Conservation (phyloP, 1,284 basidiomycete species). For the Leucoagaricus sp. region DNA sequence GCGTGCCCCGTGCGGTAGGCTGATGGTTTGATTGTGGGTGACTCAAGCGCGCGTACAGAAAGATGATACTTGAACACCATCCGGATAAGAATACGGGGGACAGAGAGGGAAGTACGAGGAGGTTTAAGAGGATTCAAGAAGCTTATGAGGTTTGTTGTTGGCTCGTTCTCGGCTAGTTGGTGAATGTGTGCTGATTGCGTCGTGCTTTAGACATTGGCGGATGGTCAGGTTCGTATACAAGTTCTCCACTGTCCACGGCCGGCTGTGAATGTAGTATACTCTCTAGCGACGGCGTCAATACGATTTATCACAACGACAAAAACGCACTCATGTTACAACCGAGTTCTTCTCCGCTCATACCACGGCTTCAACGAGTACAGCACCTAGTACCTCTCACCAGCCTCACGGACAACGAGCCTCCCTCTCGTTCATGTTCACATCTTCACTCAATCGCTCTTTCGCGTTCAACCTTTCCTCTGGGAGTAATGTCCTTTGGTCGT, state of each 20-base stretch:
- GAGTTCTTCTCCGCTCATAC: not conserved
- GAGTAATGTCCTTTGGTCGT: not conserved
- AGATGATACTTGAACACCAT: slow-evolving; percentile 23
- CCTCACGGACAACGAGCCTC: not conserved
- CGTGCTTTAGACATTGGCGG: not conserved
- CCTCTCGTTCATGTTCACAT: slow-evolving; percentile 7
- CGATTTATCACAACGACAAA: not conserved
- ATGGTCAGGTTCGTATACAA: not conserved
- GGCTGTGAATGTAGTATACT: not conserved
- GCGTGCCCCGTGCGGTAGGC: not conserved
- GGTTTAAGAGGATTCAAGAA: slow-evolving; percentile 23
- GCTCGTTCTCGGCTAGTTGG: not conserved
- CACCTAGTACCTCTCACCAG: not conserved
- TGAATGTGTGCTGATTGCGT: not conserved
- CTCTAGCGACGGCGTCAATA: slow-evolving; percentile 6
- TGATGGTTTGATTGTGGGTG: not conserved
- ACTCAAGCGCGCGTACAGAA: slow-evolving; percentile 21
- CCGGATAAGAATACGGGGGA: slow-evolving; percentile 27
- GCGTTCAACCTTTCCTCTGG: not conserved
- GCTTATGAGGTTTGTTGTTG: slow-evolving; percentile 23
- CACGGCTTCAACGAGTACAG: too few species aligned
- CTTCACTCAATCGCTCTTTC: not conserved
- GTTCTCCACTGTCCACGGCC: not conserved
- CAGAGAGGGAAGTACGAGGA: slow-evolving; percentile 16
- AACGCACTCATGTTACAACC: too few species aligned